Evolutionary conservation across 768 basidiomycete species (phyloP), one percentile per base, ranked within the genome.

Genomic region (Kwoniella sp.): DNA sequence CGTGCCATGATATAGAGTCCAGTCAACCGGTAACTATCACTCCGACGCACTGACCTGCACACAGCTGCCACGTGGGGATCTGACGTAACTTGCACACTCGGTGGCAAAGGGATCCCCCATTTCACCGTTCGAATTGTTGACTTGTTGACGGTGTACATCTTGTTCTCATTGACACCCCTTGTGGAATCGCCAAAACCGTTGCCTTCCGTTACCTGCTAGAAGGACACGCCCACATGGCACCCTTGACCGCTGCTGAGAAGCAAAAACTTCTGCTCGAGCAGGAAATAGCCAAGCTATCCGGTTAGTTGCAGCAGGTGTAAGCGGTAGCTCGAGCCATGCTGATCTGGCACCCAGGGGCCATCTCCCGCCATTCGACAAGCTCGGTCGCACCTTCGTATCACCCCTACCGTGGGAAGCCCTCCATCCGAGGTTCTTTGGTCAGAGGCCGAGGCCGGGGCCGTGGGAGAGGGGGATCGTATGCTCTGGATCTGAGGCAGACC

Each of bases 281-380:
- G 20, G 72, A 73, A 50, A 73, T 73, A 29, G 72, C 72, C 33
- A 71, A 69, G 43, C 49, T 73, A 8, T 67, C 70, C 33, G 70
- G 72, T 70, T 34, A 22, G 66, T 60, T 33, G n/a, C n/a, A n/a
- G n/a, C n/a, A n/a, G n/a, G n/a, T n/a, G n/a, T n/a, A 20, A 20
- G 31, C 8, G 31, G 8, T 15, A 32, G 15, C 31, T 32, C 31
- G 31, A 14, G 15, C 15, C 36, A 41, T 36, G 19, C 27, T 15
- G 33, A 19, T 28, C 27, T 37, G 11, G 32, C 20, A 36, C 32
- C 2, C 37, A 69, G 67, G 67, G 14, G 61, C 62, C 1, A 66
- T 69, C 15, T 65, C 59, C 36, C 59, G 64, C 26, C 58, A 60
- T 41, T 41, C 59, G 40, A 58, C 57, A 22, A 31, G 49, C n/a